Conservation (phyloP, 1,284 basidiomycete species). For the Ganoderma lingzhi region DNA sequence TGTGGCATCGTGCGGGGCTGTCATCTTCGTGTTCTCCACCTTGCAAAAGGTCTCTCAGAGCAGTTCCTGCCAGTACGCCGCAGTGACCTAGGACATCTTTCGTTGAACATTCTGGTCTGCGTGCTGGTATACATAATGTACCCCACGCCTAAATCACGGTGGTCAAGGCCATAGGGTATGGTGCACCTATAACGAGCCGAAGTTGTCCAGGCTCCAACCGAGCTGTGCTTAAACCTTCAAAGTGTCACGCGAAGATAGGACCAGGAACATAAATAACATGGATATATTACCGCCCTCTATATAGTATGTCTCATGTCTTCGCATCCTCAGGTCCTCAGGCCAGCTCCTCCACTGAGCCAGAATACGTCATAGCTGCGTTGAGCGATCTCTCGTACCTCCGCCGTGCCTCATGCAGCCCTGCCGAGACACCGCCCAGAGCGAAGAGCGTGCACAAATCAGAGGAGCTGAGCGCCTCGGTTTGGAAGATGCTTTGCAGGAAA, state of each 20-base stretch:
- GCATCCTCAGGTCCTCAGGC: constrained; percentile 41
- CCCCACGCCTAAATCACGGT: too few species aligned
- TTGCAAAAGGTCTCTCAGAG: too few species aligned
- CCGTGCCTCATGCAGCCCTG: constrained; percentile 83
- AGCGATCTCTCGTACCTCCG: constrained; percentile 77
- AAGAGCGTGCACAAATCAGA: constrained; percentile 81
- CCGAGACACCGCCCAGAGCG: constrained; percentile 73
- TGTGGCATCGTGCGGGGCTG: too few species aligned
- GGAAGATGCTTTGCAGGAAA: constrained; percentile 91
- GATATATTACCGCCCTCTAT: constrained; percentile 25
- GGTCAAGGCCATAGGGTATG: too few species aligned
- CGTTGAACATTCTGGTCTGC: too few species aligned
- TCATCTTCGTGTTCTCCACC: too few species aligned
- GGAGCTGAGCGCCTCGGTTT: constrained; percentile 82
- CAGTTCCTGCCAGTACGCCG: too few species aligned
- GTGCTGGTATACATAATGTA: too few species aligned
- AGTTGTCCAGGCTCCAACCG: neutral
- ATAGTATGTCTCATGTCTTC: constrained; percentile 11
- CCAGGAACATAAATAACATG: constrained; percentile 5
- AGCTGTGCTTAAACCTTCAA: neutral
- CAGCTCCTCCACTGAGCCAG: constrained; percentile 49
- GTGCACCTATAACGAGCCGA: neutral
- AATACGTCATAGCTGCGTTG: constrained; percentile 47
- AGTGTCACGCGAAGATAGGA: neutral
- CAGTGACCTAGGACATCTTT: too few species aligned